Conservation (phyloP, 805 yeast species). For the Pichia nanzhaoensis region DNA sequence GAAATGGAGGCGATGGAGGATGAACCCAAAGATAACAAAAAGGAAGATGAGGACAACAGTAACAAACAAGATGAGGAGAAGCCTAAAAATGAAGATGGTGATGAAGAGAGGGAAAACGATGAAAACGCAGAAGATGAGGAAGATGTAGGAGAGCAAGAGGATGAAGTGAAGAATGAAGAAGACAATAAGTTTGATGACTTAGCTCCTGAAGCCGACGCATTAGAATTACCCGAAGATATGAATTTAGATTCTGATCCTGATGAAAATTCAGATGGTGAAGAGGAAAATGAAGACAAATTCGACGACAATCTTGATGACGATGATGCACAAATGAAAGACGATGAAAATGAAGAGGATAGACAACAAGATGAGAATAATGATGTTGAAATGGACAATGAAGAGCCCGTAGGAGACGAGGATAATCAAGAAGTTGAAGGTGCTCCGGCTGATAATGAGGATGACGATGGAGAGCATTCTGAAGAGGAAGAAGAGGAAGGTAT, state of each 20-base stretch:
- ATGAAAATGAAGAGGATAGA: slow-evolving; percentile 15
- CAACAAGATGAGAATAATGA: slow-evolving; percentile 23
- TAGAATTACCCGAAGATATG: slow-evolving; percentile 90
- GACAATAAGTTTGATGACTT: slow-evolving; percentile 62
- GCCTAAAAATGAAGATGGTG: slow-evolving; percentile 32
- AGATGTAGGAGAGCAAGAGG: slow-evolving; percentile 79
- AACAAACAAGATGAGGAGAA: slow-evolving; percentile 29
- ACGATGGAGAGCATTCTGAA: slow-evolving; percentile 28
- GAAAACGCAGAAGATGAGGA: slow-evolving; percentile 53
- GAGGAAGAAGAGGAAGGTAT: slow-evolving; percentile 22
- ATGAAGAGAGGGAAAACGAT: slow-evolving; percentile 37
- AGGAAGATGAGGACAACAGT: slow-evolving; percentile 22
- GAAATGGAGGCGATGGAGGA: slow-evolving; percentile 33
- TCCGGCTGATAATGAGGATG: slow-evolving; percentile 25
- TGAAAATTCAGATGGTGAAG: slow-evolving; percentile 31
- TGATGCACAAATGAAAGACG: slow-evolving; percentile 22
- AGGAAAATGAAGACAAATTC: slow-evolving; percentile 18
- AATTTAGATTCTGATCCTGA: slow-evolving; percentile 79
- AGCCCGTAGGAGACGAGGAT: slow-evolving; percentile 24
- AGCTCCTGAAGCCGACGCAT: slow-evolving; percentile 77
- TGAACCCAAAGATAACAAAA: slow-evolving; percentile 21
- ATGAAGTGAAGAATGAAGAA: slow-evolving; percentile 64
- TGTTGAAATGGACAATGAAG: slow-evolving; percentile 24
- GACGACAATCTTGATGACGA: slow-evolving; percentile 25
- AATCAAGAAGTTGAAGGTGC: slow-evolving; percentile 24